Percentiles rank a stretch among this genome's conserved stretches.
Evolutionary conservation across 176 grass and related monocot genomes (phyloP).

Genomic region (Ensete glaucum): DNA sequence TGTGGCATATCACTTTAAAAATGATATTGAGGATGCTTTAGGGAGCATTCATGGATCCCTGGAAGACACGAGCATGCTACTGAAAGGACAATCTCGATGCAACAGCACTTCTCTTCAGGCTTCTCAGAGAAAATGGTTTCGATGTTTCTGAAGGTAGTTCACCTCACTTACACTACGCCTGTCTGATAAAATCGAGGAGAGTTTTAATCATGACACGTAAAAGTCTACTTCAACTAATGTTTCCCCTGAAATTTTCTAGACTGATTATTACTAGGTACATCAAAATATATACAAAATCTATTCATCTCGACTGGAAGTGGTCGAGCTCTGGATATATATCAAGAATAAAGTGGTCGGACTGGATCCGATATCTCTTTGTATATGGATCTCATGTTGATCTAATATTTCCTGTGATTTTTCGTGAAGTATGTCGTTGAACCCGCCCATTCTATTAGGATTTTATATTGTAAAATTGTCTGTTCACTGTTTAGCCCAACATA

Average conservation of each 20-base stretch:
- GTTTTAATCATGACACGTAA: background rate
- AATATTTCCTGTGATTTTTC: no score
- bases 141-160: slow-evolving; percentile 18
- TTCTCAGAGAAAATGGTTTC: slow-evolving; percentile 22
- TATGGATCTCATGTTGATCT: no score
- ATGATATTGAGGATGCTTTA: slow-evolving; percentile 13
- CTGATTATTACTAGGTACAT: no score
- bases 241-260: background rate
- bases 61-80: background rate
- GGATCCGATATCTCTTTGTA: no score
- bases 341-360: no score
- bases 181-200: background rate
- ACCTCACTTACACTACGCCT: background rate
- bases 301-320: no score
- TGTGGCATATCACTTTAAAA: slow-evolving; percentile 23
- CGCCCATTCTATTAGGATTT: no score
- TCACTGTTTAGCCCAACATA: no score
- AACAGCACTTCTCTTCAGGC: slow-evolving; percentile 15
- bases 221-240: background rate
- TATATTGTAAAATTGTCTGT: no score
- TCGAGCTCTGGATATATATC: no score
- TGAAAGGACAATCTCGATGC: background rate
- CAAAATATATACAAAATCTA: no score
- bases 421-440: no score
- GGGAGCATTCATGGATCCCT: background rate